Evolutionary conservation across 2,329 filamentous ascomycete species (phyloP), one percentile per base, ranked within the genome.

Genomic region (Leptoxyphium fumago): DNA sequence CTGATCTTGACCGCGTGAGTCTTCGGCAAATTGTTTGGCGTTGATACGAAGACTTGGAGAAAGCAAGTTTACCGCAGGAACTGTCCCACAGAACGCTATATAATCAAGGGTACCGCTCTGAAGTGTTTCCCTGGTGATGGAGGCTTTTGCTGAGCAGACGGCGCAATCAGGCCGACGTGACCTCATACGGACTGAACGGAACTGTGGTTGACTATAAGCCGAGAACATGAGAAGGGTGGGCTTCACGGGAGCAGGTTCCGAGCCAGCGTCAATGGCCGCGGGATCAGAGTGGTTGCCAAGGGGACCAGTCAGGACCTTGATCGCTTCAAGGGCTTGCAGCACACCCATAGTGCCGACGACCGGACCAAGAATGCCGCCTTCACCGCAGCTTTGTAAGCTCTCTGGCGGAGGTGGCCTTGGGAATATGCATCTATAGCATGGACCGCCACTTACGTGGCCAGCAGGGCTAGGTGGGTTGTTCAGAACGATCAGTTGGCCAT

Each of bases 291-390:
- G 41, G 21, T 9, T 43, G 18, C 14, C 14, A 26, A 13, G 14
- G 7, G 26, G 18, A 10, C n/a, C 14, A 43, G 15, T 32, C n/a
- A 95, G 62, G n/a, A 61, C 30, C 59, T 93, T 91, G 55, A 96
- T 79, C 0, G 85, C 79, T 64, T 96, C 87, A 1, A 94, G 68
- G 0, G 91, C 89, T 66, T 96, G 91, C 45, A 96, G 65, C 0
- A 94, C 80, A 7, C 91, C 91, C 85, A 98, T 95, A 0, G 79
- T 73, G 0, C 91, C 91, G 0, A 98, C 91, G 0, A 95, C 87
- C 0, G 91, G 88, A 0, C 91, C 91, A 1, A 98, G 57, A 8
- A 98, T 87, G 0, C 91, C 91, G 9, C 88, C 89, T 60, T 98
- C 91, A 36, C 88, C 86, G 56, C 91, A 98, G 47, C 81, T 86